Conservation (phyloP, 768 basidiomycete species). For the Podaxis pistillaris region DNA sequence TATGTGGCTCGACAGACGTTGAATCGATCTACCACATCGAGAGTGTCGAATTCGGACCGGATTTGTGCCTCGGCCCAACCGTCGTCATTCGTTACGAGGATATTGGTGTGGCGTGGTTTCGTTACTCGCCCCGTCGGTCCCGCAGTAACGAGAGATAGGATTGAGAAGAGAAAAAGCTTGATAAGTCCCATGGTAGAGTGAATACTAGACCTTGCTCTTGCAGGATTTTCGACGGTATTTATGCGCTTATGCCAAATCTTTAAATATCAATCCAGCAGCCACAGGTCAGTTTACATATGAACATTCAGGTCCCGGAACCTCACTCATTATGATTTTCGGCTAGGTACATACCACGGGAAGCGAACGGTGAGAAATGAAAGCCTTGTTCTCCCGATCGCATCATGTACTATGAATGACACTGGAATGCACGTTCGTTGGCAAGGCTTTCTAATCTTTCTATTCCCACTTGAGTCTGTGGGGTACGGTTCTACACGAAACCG, state of each 20-base stretch:
- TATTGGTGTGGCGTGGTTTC: slow-evolving; percentile 13
- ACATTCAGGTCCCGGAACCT: background rate
- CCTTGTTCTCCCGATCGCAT: background rate
- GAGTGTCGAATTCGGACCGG: slow-evolving; percentile 38
- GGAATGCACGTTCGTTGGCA: background rate
- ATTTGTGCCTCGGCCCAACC: slow-evolving; percentile 48
- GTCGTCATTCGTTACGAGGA: slow-evolving; percentile 35
- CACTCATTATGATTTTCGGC: background rate
- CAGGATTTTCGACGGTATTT: background rate
- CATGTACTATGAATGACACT: background rate
- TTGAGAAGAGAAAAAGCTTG: background rate
- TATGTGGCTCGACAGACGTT: slow-evolving; percentile 27
- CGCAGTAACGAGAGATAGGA: slow-evolving; percentile 8
- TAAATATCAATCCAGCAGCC: background rate
- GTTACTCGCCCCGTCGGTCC: background rate
- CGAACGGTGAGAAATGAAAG: background rate
- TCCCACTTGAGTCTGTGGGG: no score
- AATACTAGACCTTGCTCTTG: background rate
- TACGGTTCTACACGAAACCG: no score
- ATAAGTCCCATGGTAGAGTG: background rate
- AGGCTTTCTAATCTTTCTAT: background rate
- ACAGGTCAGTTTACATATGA: background rate
- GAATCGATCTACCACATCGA: slow-evolving; percentile 34
- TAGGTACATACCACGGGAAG: background rate
- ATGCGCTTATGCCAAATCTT: background rate